These are phyloP conservation scores for Simplicillium aogashimaense DNA, from an alignment of 2,329 filamentous ascomycete genomes.

Conservation along the genomic window DNA sequence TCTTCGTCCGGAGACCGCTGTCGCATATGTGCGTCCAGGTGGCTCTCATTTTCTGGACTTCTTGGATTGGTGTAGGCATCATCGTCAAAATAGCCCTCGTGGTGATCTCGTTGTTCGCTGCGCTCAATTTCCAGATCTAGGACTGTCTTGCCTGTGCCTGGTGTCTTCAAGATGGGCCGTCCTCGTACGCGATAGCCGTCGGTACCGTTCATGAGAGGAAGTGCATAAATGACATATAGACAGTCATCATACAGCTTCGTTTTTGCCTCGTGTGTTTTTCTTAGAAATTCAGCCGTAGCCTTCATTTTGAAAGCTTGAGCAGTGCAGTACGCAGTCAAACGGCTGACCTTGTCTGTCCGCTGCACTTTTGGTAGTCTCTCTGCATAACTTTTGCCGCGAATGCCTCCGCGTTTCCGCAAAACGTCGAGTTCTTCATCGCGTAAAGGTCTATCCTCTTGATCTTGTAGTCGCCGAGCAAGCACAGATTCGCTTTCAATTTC, in stretches of 20 bases:
- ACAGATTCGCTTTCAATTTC: constrained; percentile 38
- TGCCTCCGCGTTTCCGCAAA: constrained; percentile 50
- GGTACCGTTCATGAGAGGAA: constrained; percentile 74
- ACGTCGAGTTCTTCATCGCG: constrained; percentile 59
- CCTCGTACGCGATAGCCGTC: constrained; percentile 85
- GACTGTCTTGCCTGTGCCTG: constrained; percentile 79
- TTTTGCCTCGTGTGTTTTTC: constrained; percentile 77
- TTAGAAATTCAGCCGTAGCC: constrained; percentile 78
- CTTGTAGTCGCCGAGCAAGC: constrained; percentile 28
- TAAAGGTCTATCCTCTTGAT: constrained; percentile 54
- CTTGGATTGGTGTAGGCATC: constrained; percentile 40
- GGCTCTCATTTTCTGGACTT: constrained; percentile 19
- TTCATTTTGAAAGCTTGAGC: constrained; percentile 89
- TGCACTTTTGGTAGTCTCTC: constrained; percentile 85
- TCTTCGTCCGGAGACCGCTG: constrained; percentile 18
- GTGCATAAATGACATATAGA: constrained; percentile 87
- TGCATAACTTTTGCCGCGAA: constrained; percentile 78
- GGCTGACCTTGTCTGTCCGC: constrained; percentile 75
- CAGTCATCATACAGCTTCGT: constrained; percentile 98
- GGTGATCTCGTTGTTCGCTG: constrained; percentile 79
- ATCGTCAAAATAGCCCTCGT: constrained; percentile 83
- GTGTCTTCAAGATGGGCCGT: constrained; percentile 83
- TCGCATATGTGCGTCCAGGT: constrained; percentile 17
- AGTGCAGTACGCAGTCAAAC: constrained; percentile 92
- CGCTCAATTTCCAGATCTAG: constrained; percentile 93